phyloP scores from a whole-genome alignment of 495 filamentous ascomycete species.

The Hapsidospora chrysogenum region DNA sequence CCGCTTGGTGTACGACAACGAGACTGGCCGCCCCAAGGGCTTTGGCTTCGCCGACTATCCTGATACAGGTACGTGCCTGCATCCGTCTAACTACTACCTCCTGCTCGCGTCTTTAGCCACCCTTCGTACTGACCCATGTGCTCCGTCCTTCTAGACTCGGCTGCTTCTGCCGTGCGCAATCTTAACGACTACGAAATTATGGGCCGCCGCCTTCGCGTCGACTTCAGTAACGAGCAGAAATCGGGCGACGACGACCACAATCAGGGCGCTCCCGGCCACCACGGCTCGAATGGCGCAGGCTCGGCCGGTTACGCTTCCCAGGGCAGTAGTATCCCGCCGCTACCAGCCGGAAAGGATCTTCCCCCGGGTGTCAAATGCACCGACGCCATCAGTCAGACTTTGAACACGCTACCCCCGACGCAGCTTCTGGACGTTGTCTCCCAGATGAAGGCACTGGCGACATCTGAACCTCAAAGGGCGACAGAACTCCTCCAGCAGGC shows the following conservation, averaged over 20 bases:
- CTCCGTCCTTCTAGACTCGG: conserved; percentile 44
- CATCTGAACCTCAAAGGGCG: conserved; percentile 64
- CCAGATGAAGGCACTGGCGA: conserved; percentile 83
- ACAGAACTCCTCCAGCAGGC: conserved; percentile 78
- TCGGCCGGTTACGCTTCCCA: conserved; percentile 6
- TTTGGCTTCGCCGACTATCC: conserved; percentile 93
- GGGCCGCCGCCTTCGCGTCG: conserved; percentile 84
- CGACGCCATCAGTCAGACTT: conserved; percentile 80
- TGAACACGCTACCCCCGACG: conserved; percentile 66
- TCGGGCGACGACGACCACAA: conserved; percentile 48
- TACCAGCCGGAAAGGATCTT: conserved; percentile 72
- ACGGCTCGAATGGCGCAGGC: conserved; percentile 18
- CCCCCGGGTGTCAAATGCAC: conserved; percentile 65
- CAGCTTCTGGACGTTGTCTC: conserved; percentile 88
- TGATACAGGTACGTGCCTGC: conserved; percentile 37
- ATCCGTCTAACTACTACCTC: no score
- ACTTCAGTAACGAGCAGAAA: conserved; percentile 79
- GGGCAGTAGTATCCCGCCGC: conserved; percentile 43
- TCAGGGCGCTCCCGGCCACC: conserved; percentile 5
- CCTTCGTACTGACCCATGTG: neutral
- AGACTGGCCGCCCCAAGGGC: conserved; percentile 88
- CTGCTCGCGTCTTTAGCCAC: no score
- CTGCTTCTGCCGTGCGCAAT: conserved; percentile 87
- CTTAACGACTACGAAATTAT: conserved; percentile 93
- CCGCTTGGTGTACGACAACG: conserved; percentile 85